phyloP scores from a whole-genome alignment of 768 basidiomycete species.

The Flagelloscypha sp. region DNA sequence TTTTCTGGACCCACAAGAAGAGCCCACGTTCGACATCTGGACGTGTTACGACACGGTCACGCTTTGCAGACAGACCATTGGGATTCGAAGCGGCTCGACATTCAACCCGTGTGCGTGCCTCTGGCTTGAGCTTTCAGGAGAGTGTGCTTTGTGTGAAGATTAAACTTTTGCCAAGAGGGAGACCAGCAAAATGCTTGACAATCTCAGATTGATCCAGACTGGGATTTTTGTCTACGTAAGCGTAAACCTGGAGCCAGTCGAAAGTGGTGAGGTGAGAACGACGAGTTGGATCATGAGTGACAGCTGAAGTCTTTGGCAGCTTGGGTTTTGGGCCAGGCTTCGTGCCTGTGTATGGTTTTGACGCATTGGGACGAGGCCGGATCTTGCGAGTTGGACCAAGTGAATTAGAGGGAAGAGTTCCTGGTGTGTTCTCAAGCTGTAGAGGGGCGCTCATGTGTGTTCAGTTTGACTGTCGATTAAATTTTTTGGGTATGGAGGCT shows the following conservation, averaged over 20 bases:
- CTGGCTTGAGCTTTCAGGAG: constrained; percentile 14
- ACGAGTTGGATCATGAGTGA: background rate
- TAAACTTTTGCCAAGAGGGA: constrained; percentile 11
- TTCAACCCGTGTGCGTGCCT: no score
- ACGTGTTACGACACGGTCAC: constrained; percentile 20
- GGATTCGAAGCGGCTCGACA: constrained; percentile 9
- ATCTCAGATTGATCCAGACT: constrained; percentile 1
- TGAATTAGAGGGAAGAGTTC: no score
- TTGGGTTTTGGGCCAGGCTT: no score
- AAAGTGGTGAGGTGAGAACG: constrained; percentile 5
- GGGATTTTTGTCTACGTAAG: constrained; percentile 3
- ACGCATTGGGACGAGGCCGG: no score
- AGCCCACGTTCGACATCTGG: constrained; percentile 28
- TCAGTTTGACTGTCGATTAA: no score
- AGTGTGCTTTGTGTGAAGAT: constrained; percentile 20
- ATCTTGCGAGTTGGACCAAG: no score
- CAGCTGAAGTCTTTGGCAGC: constrained; percentile 11
- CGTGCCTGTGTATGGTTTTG: no score
- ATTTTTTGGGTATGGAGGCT: no score
- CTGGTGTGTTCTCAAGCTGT: no score
- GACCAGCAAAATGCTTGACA: constrained; percentile 5
- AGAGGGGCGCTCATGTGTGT: no score
- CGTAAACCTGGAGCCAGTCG: constrained; percentile 7
- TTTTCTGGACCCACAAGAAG: constrained; percentile 21
- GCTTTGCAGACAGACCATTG: constrained; percentile 21